Conservation (phyloP, 768 basidiomycete species). For the Lactarius quietus region DNA sequence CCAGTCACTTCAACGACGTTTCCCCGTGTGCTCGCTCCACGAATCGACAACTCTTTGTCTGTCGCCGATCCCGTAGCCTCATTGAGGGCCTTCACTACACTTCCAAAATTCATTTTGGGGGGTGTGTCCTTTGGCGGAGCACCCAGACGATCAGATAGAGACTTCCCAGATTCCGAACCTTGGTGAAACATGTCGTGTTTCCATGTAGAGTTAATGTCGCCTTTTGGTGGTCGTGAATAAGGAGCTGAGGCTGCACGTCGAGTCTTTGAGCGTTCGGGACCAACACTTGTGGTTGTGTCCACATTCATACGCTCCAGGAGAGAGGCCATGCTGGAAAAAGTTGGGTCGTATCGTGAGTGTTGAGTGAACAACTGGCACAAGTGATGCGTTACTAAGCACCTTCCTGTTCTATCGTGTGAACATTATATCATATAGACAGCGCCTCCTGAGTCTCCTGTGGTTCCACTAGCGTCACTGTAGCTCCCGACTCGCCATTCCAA, state of each 20-base stretch:
- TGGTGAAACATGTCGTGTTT: conserved; percentile 25
- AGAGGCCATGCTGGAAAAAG: conserved; percentile 22
- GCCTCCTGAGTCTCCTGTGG: conserved; percentile 44
- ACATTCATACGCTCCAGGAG: conserved; percentile 28
- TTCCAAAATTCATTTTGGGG: conserved; percentile 27
- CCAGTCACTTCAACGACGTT: conserved; percentile 27
- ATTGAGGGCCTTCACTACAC: conserved; percentile 22
- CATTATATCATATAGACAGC: conserved; percentile 22
- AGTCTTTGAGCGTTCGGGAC: conserved; percentile 24
- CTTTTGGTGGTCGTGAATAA: conserved; percentile 25
- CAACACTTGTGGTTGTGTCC: conserved; percentile 14
- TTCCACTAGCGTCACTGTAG: conserved; percentile 61
- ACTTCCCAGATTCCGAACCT: conserved; percentile 13
- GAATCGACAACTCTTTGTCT: conserved; percentile 23
- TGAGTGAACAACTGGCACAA: neutral
- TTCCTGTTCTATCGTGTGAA: neutral
- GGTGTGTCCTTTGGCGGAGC: conserved; percentile 9
- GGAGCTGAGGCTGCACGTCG: conserved; percentile 23
- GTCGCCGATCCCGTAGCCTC: conserved; percentile 21
- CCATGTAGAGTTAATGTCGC: conserved; percentile 25
- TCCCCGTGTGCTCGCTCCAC: conserved; percentile 26
- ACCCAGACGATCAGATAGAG: conserved; percentile 23
- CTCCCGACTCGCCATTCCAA: conserved; percentile 18
- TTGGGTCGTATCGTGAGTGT: neutral
- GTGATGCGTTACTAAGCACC: neutral